Evolutionary conservation across 768 basidiomycete species (phyloP).

Genomic region (Pisolithus orientalis): DNA sequence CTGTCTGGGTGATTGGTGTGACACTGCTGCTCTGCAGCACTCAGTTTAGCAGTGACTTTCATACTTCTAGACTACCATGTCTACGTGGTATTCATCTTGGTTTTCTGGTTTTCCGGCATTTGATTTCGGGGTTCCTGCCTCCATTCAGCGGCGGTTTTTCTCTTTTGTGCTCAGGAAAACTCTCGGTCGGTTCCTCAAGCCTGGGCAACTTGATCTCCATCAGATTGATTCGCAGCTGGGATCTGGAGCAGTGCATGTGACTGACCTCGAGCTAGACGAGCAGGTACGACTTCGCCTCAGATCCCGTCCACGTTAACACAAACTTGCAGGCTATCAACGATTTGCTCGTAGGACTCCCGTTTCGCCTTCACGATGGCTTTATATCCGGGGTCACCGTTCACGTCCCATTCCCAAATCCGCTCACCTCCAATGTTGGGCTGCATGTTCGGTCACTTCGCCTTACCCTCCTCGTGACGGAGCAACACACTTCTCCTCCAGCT

Average conservation of each 20-base stretch:
- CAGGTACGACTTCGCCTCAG: constrained; percentile 43
- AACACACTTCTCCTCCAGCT: constrained; percentile 8
- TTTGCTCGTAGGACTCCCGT: constrained; percentile 56
- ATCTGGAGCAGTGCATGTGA: constrained; percentile 83
- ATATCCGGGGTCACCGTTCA: constrained; percentile 70
- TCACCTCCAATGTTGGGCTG: constrained; percentile 66
- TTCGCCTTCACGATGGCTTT: constrained; percentile 63
- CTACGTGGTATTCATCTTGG: constrained; percentile 56
- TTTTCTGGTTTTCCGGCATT: constrained; percentile 51
- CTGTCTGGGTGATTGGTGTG: too few species aligned
- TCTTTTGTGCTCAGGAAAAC: constrained; percentile 82
- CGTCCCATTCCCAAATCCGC: constrained; percentile 82
- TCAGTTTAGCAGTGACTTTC: background rate
- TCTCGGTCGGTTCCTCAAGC: constrained; percentile 81
- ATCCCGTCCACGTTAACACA: constrained; percentile 11
- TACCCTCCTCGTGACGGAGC: constrained; percentile 40
- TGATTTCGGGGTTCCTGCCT: constrained; percentile 59
- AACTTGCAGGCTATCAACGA: constrained; percentile 68
- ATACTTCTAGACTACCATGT: constrained; percentile 26
- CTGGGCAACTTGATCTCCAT: constrained; percentile 80
- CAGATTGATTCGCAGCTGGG: constrained; percentile 91
- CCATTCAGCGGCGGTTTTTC: constrained; percentile 82
- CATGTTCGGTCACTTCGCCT: constrained; percentile 65
- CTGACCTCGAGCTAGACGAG: constrained; percentile 72
- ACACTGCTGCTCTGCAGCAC: background rate